Percentiles rank a stretch among this genome's conserved stretches.
Evolutionary conservation across 1,284 basidiomycete genomes (phyloP).

Genomic region (Crucibulum parvulum): DNA sequence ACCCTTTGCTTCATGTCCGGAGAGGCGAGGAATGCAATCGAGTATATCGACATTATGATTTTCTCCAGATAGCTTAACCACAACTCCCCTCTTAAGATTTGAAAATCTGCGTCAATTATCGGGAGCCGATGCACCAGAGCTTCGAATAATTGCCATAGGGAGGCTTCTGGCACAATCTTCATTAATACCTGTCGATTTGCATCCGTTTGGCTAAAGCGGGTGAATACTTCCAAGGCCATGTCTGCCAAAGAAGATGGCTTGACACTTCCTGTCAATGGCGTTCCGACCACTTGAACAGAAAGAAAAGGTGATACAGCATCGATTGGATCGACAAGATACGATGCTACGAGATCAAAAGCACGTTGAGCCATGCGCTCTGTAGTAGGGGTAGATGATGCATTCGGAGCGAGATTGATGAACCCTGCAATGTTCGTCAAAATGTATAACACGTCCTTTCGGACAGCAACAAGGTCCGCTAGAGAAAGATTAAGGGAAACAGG

Average conservation of each 20-base stretch:
- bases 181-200: slow-evolving; percentile 81
- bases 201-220: slow-evolving; percentile 79
- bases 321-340: slow-evolving; percentile 76
- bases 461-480: slow-evolving; percentile 71
- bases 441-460: slow-evolving; percentile 82
- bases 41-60: slow-evolving; percentile 82
- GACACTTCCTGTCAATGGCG: slow-evolving; percentile 45
- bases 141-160: slow-evolving; percentile 70
- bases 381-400: slow-evolving; percentile 44
- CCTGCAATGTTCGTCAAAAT: slow-evolving; percentile 75
- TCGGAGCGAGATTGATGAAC: slow-evolving; percentile 51
- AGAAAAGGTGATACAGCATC: slow-evolving; percentile 71
- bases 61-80: slow-evolving; percentile 87
- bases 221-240: slow-evolving; percentile 84
- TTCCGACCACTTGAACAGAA: slow-evolving; percentile 58
- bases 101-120: slow-evolving; percentile 79
- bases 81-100: slow-evolving; percentile 66
- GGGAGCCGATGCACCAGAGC: slow-evolving; percentile 86
- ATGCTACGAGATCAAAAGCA: slow-evolving; percentile 75
- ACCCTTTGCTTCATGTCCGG: slow-evolving; percentile 75
- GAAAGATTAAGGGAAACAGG: slow-evolving; percentile 66
- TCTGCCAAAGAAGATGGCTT: slow-evolving; percentile 73
- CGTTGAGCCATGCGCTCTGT: slow-evolving; percentile 54
- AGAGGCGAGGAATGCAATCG: slow-evolving; percentile 85
- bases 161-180: slow-evolving; percentile 59